Base-by-base conservation (phyloP, 139 green algal species). In the Closterium sp. region DNA sequence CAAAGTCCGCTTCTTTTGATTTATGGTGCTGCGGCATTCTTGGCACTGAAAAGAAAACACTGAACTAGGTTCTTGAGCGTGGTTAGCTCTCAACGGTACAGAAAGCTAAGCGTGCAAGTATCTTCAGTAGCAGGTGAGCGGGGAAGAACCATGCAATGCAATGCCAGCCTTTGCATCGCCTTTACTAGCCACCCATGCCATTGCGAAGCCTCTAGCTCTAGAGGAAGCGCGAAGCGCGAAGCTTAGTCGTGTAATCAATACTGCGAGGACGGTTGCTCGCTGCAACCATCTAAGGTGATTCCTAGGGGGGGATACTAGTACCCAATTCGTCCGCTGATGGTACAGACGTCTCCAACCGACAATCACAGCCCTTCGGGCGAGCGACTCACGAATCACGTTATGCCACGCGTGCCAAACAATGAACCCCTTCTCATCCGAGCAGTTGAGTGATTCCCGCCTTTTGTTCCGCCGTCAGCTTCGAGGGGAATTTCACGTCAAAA, bases 401-500 rank as follows among this genome's bases (percentile, higher is more conserved):
- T 87, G 88, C 88, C 88, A 90, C 32, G 85, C 10, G 38, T 50
- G 38, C 38, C 38, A 50, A 9, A 50, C 1, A 9, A 50, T 50
- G 38, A 13, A 50, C 38, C 38, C 7, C 19, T 79, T 79, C 62
- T 79, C 62, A 79, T 79, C 87, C 91, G n/a, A 94, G 92, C 28
- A 89, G 70, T 17, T 85, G 32, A 4, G 1, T 11, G 28, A 94
- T 28, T 28, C 22, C 88, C 19, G 28, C 88, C 88, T 94, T 94
- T 32, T 94, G 94, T 38, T 92, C 86, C n/a, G 88, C 62, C 4
- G 31, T 90, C 22, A 95, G 73, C 11, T 29, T 17, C 85, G 79
- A 34, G 13, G 94, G 94, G 87, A 95, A 95, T 31, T 86, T 62
- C 19, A 95, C 86, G 34, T 95, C 87, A 27, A 95, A 95, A 62